These are phyloP conservation scores for Leccinum variicolor DNA, from an alignment of 768 basidiomycete species.

Conservation along the genomic window DNA sequence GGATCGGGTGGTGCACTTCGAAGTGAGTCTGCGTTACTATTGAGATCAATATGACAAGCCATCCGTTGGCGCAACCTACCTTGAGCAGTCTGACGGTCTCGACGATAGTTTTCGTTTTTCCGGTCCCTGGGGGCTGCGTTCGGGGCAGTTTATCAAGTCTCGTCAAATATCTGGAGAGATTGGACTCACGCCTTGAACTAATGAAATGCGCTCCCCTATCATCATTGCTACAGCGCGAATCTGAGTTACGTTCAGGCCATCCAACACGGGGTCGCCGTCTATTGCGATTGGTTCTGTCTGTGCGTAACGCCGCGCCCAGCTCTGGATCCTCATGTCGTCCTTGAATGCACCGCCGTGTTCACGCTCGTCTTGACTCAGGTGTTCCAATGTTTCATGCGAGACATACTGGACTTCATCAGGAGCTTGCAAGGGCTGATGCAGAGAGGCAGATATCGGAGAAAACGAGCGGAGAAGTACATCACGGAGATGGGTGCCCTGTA, in stretches of 20 bases:
- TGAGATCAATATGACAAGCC: not conserved
- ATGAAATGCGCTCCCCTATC: slow-evolving; percentile 72
- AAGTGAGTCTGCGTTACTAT: slow-evolving; percentile 58
- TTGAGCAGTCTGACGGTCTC: slow-evolving; percentile 80
- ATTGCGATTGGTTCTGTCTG: slow-evolving; percentile 54
- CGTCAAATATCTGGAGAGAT: not conserved
- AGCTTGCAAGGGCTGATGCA: slow-evolving; percentile 34
- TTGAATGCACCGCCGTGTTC: slow-evolving; percentile 51
- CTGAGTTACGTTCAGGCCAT: slow-evolving; percentile 71
- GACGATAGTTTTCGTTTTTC: slow-evolving; percentile 92
- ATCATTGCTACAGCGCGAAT: slow-evolving; percentile 80
- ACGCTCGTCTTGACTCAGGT: slow-evolving; percentile 25
- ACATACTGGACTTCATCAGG: slow-evolving; percentile 39
- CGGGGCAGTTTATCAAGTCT: not conserved
- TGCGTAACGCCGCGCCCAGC: slow-evolving; percentile 76
- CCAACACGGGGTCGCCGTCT: slow-evolving; percentile 74
- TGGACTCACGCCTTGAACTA: slow-evolving; percentile 81
- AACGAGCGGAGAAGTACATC: slow-evolving; percentile 67
- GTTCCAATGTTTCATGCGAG: slow-evolving; percentile 37
- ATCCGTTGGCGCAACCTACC: slow-evolving; percentile 31
- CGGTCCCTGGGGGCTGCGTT: slow-evolving; percentile 81
- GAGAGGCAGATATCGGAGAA: slow-evolving; percentile 25
- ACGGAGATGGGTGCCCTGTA: slow-evolving; percentile 70
- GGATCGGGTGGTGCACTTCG: slow-evolving; percentile 74
- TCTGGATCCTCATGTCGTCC: slow-evolving; percentile 72